A percentile compares a stretch with the other conserved stretches of the same genome.
Conservation (phyloP, 768 basidiomycete species). For the Hericium erinaceus region DNA sequence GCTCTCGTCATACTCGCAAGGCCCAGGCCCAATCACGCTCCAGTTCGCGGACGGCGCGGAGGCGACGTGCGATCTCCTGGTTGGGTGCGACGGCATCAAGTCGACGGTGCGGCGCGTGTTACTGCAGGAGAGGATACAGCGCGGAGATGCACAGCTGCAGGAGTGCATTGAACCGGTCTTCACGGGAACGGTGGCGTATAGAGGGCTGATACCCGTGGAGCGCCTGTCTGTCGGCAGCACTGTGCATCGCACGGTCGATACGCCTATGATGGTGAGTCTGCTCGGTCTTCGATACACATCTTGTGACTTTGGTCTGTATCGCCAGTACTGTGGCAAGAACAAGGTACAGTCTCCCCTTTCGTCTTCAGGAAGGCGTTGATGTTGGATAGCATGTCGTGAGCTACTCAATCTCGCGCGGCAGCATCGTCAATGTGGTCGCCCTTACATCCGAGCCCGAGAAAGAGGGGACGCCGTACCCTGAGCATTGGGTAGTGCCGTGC, state of each 20-base stretch:
- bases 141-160: constrained; percentile 19
- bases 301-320: neutral
- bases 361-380: neutral
- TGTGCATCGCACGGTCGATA: constrained; percentile 24
- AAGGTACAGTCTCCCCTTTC: constrained; percentile 23
- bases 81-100: constrained; percentile 26
- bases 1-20: constrained; percentile 14
- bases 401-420: constrained; percentile 36
- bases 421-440: constrained; percentile 36
- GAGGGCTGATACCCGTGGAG: constrained; percentile 35
- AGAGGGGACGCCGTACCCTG: constrained; percentile 19
- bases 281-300: neutral
- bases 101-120: constrained; percentile 25
- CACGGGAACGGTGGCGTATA: constrained; percentile 37
- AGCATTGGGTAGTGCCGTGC: constrained; percentile 20
- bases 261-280: constrained; percentile 35
- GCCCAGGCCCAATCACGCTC: constrained; percentile 5
- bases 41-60: constrained; percentile 19
- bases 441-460: constrained; percentile 29
- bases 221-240: constrained; percentile 20
- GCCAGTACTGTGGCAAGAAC: constrained; percentile 38
- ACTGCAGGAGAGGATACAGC: constrained; percentile 8
- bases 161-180: constrained; percentile 33
- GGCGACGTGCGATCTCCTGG: constrained; percentile 22
- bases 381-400: constrained; percentile 34